Conservation (phyloP, 345 rosid genomes). For the Schrenkiella parvula region DNA sequence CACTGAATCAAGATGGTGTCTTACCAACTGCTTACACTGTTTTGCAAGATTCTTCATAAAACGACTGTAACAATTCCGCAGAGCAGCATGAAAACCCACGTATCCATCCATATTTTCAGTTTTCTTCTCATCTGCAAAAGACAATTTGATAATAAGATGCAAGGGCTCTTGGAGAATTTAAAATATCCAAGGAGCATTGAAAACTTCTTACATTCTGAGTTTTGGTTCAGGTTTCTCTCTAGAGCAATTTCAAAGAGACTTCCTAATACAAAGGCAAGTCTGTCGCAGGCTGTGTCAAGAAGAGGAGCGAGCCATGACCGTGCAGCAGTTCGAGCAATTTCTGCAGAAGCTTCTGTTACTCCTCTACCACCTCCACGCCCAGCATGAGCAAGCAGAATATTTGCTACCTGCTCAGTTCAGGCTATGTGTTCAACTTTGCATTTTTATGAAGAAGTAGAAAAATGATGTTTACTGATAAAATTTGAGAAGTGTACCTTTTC, state of each 20-base stretch:
- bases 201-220: slow-evolving; percentile 63
- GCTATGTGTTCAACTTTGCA: not conserved
- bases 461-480: not conserved
- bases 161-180: not conserved
- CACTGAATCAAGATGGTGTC: slow-evolving; percentile 94
- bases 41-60: slow-evolving; percentile 75
- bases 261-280: slow-evolving; percentile 84
- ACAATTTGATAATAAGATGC: not conserved
- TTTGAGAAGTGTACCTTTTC: slow-evolving; percentile 68
- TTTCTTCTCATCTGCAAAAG: slow-evolving; percentile 54
- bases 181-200: slow-evolving; percentile 5
- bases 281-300: slow-evolving; percentile 89
- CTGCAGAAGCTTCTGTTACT: slow-evolving; percentile 89
- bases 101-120: slow-evolving; percentile 78
- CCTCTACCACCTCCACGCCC: slow-evolving; percentile 92
- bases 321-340: slow-evolving; percentile 93
- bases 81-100: slow-evolving; percentile 83
- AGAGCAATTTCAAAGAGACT: slow-evolving; percentile 86
- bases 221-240: slow-evolving; percentile 63
- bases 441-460: not conserved
- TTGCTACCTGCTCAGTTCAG: slow-evolving; percentile 66
- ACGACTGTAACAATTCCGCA: slow-evolving; percentile 68
- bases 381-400: slow-evolving; percentile 90
- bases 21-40: slow-evolving; percentile 83
- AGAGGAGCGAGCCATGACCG: slow-evolving; percentile 98